These are phyloP conservation scores for Aspergillus fumigatus DNA, from an alignment of 2,329 filamentous ascomycete species.

Conservation along the genomic window DNA sequence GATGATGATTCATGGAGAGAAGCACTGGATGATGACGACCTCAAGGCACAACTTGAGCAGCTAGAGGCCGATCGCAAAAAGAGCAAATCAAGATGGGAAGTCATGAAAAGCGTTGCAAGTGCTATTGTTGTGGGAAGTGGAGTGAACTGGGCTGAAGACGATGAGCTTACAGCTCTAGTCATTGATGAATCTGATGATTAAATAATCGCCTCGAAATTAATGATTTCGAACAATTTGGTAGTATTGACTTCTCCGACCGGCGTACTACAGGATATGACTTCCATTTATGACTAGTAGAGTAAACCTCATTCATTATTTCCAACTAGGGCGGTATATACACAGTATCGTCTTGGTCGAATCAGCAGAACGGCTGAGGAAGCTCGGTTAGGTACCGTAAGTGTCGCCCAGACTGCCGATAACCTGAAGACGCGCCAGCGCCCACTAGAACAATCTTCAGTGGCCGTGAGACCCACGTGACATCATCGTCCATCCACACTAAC, in stretches of 20 bases:
- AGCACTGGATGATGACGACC: conserved; percentile 50
- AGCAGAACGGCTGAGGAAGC: neutral
- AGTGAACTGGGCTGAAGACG: conserved; percentile 72
- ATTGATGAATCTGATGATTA: conserved; percentile 60
- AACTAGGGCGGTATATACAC: neutral
- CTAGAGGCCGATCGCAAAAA: conserved; percentile 58
- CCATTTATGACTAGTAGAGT: no score
- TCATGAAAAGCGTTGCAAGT: conserved; percentile 73
- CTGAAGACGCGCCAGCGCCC: no score
- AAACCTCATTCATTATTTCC: neutral
- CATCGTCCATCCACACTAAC: conserved; percentile 6
- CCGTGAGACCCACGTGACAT: conserved; percentile 20
- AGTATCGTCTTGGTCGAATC: neutral
- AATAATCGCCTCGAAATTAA: conserved; percentile 1
- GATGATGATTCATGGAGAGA: conserved; percentile 50
- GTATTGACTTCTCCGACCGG: neutral
- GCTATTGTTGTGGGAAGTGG: conserved; percentile 77
- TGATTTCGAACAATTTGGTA: neutral
- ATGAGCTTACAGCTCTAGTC: conserved; percentile 64
- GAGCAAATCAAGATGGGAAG: conserved; percentile 64
- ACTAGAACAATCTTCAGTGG: neutral
- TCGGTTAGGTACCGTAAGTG: neutral
- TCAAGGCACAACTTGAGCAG: conserved; percentile 53
- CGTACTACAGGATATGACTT: neutral
- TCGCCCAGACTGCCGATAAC: no score